Evolutionary conservation across 495 filamentous ascomycete genomes (phyloP).

Genomic region (Trypethelium eluteriae): DNA sequence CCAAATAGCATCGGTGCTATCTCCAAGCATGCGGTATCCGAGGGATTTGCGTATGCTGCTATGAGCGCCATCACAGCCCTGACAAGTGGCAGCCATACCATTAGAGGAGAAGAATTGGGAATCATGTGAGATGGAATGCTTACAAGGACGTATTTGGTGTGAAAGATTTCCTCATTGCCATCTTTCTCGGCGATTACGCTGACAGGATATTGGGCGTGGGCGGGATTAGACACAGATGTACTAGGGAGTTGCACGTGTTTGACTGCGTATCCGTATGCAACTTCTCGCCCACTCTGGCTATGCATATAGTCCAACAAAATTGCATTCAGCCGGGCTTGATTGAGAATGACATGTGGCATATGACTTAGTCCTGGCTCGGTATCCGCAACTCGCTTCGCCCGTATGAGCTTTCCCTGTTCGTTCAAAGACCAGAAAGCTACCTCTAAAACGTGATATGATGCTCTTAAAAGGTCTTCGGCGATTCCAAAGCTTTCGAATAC

Average conservation of each 20-base stretch:
- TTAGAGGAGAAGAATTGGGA: neutral
- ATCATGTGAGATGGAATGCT: neutral
- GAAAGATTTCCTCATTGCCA: slow-evolving; percentile 46
- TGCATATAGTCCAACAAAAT: slow-evolving; percentile 12
- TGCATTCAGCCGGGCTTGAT: slow-evolving; percentile 53
- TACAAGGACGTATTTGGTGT: slow-evolving; percentile 61
- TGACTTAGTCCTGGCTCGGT: slow-evolving; percentile 57
- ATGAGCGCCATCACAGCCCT: slow-evolving; percentile 71
- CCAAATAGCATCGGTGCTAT: slow-evolving; percentile 67
- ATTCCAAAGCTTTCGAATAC: slow-evolving; percentile 74
- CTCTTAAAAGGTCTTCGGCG: slow-evolving; percentile 59
- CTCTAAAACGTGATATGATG: slow-evolving; percentile 65
- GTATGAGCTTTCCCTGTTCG: slow-evolving; percentile 38
- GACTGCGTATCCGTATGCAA: slow-evolving; percentile 13
- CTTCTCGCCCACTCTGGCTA: slow-evolving; percentile 1
- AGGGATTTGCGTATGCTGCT: slow-evolving; percentile 59
- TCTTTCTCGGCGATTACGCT: slow-evolving; percentile 46
- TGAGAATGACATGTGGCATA: slow-evolving; percentile 67
- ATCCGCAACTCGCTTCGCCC: slow-evolving; percentile 51
- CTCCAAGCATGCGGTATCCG: slow-evolving; percentile 64
- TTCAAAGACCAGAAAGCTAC: slow-evolving; percentile 37
- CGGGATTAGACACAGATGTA: neutral
- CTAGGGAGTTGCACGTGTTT: neutral
- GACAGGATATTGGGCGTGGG: slow-evolving; percentile 33
- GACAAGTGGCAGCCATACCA: neutral